Evolutionary conservation across 495 filamentous ascomycete genomes (phyloP).

Genomic region (Physcia stellaris): DNA sequence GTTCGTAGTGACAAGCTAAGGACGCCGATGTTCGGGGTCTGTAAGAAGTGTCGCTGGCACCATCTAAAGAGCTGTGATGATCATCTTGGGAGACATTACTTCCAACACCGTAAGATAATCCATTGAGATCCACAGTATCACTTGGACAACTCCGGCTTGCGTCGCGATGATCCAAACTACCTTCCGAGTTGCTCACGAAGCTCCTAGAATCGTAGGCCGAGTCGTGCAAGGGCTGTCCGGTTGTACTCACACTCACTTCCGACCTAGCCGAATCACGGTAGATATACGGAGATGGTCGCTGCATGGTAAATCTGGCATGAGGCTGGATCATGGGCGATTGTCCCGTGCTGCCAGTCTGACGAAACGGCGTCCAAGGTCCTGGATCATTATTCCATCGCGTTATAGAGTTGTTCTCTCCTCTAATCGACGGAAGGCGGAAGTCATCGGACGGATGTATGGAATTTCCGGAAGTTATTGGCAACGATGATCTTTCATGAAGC

Average conservation of each 20-base stretch:
- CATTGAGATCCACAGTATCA: conserved; percentile 18
- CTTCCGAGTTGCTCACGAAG: conserved; percentile 33
- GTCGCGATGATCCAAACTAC: conserved; percentile 23
- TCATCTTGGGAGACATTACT: conserved; percentile 11
- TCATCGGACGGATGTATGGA: neutral
- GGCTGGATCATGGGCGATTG: conserved; percentile 4
- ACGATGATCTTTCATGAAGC: conserved; percentile 3
- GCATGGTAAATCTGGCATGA: neutral
- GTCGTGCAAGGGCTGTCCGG: conserved; percentile 37
- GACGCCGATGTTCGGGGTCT: conserved; percentile 2
- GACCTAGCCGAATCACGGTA: conserved; percentile 27
- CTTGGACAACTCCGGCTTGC: conserved; percentile 25
- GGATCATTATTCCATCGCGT: conserved; percentile 6
- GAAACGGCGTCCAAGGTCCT: conserved; percentile 10
- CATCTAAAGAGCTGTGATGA: conserved; percentile 10
- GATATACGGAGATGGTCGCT: conserved; percentile 5
- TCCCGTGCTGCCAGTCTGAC: neutral
- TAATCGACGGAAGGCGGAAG: conserved; percentile 1
- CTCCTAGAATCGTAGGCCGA: conserved; percentile 49
- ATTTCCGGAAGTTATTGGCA: neutral
- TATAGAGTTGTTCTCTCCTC: conserved; percentile 1
- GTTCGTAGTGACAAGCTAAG: conserved; percentile 11
- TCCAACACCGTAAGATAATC: conserved; percentile 10
- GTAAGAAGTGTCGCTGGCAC: conserved; percentile 1
- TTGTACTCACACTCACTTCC: conserved; percentile 41